Evolutionary conservation across 2,329 filamentous ascomycete species (phyloP).

Genomic region (Aspergillus awamori): DNA sequence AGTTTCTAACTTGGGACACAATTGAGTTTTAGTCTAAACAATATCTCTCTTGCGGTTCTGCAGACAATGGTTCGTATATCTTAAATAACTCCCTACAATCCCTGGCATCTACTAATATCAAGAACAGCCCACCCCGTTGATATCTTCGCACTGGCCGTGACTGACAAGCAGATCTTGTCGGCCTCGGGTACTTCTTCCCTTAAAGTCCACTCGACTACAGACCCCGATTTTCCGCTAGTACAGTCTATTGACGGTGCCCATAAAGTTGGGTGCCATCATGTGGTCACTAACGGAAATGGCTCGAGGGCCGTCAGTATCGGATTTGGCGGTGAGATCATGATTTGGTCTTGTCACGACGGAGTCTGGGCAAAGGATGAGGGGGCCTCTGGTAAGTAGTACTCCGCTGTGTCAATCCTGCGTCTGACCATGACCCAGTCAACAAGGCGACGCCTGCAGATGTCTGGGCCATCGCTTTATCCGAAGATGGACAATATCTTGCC

Average conservation of each 20-base stretch:
- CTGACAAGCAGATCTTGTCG: constrained; percentile 73
- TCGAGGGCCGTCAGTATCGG: constrained; percentile 78
- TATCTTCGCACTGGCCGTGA: constrained; percentile 81
- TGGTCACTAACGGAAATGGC: constrained; percentile 71
- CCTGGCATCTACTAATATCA: constrained; percentile 30
- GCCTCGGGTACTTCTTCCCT: constrained; percentile 82
- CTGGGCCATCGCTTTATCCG: constrained; percentile 86
- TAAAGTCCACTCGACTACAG: constrained; percentile 74
- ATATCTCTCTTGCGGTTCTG: constrained; percentile 90
- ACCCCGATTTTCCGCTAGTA: constrained; percentile 71
- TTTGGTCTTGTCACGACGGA: constrained; percentile 70
- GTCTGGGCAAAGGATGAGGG: constrained; percentile 57
- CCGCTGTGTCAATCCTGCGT: neutral
- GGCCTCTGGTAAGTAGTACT: constrained; percentile 42
- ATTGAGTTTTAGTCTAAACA: constrained; percentile 77
- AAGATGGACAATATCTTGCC: constrained; percentile 82
- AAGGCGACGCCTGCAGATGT: constrained; percentile 67
- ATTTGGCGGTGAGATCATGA: constrained; percentile 83
- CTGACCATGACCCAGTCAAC: constrained; percentile 19
- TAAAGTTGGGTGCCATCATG: constrained; percentile 87
- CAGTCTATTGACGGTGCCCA: constrained; percentile 83
- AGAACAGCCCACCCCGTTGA: constrained; percentile 74
- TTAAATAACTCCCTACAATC: neutral
- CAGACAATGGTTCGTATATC: constrained; percentile 71
- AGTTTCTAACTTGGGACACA: constrained; percentile 11